A percentile compares a stretch with the other conserved stretches of the same genome.
phyloP scores from a whole-genome alignment of 75 land plant genomes.

The Cryptomeria japonica region DNA sequence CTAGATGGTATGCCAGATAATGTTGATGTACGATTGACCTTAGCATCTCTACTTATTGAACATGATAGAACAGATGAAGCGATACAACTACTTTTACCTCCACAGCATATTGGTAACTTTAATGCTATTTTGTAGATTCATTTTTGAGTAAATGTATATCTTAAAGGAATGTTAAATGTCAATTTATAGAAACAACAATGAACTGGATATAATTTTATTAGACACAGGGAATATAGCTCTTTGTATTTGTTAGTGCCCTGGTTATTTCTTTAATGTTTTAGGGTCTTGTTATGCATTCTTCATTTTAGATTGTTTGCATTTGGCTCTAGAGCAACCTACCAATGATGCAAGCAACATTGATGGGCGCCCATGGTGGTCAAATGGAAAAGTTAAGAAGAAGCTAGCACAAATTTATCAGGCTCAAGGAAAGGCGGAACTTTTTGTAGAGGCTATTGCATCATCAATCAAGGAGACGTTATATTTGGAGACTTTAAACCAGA shows the following conservation, averaged over 20 bases:
- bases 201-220: not conserved
- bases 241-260: not conserved
- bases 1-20: conserved; percentile 38
- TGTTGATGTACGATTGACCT: conserved; percentile 64
- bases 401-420: conserved; percentile 59
- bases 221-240: not conserved
- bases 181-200: not conserved
- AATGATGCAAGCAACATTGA: conserved; percentile 16
- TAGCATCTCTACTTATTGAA: conserved; percentile 71
- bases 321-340: conserved; percentile 17
- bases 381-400: conserved; percentile 55
- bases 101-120: conserved; percentile 43
- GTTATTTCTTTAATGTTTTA: not conserved
- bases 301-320: not conserved
- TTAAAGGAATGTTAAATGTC: not conserved
- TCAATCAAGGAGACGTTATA: conserved; percentile 60
- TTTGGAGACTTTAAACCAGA: conserved; percentile 53
- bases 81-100: conserved; percentile 61
- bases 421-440: conserved; percentile 50
- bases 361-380: conserved; percentile 69
- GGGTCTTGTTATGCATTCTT: not conserved
- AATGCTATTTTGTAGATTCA: not conserved
- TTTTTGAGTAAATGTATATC: not conserved
- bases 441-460: conserved; percentile 61
- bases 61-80: conserved; percentile 66